Evolutionary conservation across 2,329 filamentous ascomycete species (phyloP), one percentile per base, ranked within the genome.

Genomic region (Epichloe festucae): DNA sequence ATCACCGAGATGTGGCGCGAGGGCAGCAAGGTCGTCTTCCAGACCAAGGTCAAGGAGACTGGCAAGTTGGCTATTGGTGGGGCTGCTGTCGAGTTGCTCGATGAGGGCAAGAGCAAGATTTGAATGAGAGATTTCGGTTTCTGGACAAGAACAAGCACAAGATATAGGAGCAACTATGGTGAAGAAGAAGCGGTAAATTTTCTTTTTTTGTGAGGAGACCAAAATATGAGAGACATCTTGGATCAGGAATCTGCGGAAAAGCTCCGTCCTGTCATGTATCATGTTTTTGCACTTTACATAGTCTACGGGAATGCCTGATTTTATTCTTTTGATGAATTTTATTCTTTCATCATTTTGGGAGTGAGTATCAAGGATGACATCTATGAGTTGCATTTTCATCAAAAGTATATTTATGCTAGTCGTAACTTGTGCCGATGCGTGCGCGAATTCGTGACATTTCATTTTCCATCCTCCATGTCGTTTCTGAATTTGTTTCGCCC

Each of bases 1-100:
- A 77, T 87, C 56, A 95, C 89, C 6, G 89, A 95, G 76, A 91
- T 94, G 87, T 95, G 89, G 89, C 89, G 86, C 73, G 88, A 94
- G 62, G 84, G 82, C 47, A 78, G 78, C 62, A 83, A 79, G 65
- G 78, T 95, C 51, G 70, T 90, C 56, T 95, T 95, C 78, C 88
- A 94, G 76, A 79, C 81, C 51, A 89, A 82, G 69, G 88, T 95
- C 57, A 89, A 90, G 72, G 89, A 95, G 78, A 95, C 89, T 51
- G 89, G 89, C 62, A 95, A 94, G 78, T 73, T 87, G 60, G 87
- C 85, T 54, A 94, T 95, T 65, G 81, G 81, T 27, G 87, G 85
- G 19, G 89, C 83, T 5, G 89, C 85, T 34, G 88, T 80, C 2
- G 89, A 95, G 74, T 73, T 95, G 59, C 62, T 84, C 31, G 60